Percentiles rank a stretch among this genome's conserved stretches.
Conservation (phyloP, 164 flowering plant species). For the Macadamia integrifolia region DNA sequence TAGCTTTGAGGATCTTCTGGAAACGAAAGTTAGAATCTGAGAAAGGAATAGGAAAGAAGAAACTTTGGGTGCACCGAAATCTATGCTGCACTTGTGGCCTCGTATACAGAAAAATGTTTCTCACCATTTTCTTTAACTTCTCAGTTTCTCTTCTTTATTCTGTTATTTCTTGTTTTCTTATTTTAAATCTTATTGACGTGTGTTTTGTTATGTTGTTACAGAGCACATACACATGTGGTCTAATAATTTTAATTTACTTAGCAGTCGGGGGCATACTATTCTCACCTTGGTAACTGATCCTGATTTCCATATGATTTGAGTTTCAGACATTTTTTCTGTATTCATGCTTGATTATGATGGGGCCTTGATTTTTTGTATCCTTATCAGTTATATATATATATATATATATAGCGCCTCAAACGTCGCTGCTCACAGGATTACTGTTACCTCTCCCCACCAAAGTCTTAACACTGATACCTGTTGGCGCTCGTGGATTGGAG, state of each 20-base stretch:
- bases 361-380: not conserved
- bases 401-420: too few species aligned
- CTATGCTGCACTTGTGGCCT: not conserved
- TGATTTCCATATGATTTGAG: slow-evolving; percentile 1
- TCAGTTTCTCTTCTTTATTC: too few species aligned
- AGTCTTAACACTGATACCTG: too few species aligned
- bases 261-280: slow-evolving; percentile 89
- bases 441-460: too few species aligned
- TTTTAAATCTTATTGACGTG: slow-evolving; percentile 3
- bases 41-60: not conserved
- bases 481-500: too few species aligned
- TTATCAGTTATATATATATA: too few species aligned
- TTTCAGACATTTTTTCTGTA: slow-evolving; percentile 3
- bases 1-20: too few species aligned
- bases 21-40: not conserved
- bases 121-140: too few species aligned
- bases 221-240: slow-evolving; percentile 87
- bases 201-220: slow-evolving; percentile 28
- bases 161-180: slow-evolving; percentile 1
- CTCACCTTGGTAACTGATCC: slow-evolving; percentile 59
- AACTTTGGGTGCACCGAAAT: not conserved
- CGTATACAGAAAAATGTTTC: too few species aligned
- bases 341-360: not conserved
- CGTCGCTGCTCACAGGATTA: too few species aligned
- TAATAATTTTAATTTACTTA: slow-evolving; percentile 70